Evolutionary conservation across 2,329 filamentous ascomycete genomes (phyloP).

Genomic region (Colletotrichum cordylinicola): DNA sequence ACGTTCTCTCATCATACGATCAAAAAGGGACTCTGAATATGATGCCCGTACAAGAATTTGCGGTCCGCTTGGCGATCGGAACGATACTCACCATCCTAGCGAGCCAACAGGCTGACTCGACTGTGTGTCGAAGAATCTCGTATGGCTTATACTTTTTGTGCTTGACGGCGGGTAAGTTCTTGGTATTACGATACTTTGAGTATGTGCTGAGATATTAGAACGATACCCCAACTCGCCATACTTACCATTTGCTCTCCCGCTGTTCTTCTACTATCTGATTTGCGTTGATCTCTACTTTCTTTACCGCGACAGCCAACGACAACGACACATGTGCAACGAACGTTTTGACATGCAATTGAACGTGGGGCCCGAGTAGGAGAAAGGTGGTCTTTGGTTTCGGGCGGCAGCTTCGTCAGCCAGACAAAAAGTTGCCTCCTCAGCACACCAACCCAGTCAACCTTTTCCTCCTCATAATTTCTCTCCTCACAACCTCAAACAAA

Average conservation of each 20-base stretch:
- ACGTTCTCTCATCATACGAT: not conserved
- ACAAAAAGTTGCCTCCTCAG: rapidly evolving
- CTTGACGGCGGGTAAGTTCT: not conserved
- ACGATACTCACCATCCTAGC: no score
- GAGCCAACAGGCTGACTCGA: no score
- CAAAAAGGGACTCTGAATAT: not conserved
- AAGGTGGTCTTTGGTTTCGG: not conserved
- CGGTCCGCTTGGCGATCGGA: no score
- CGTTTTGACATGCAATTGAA: not conserved
- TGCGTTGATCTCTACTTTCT: rapidly evolving
- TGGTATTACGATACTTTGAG: not conserved
- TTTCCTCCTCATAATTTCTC: not conserved
- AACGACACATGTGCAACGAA: rapidly evolving
- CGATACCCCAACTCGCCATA: not conserved
- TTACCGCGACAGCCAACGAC: rapidly evolving
- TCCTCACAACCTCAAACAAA: not conserved
- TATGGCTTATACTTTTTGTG: not conserved
- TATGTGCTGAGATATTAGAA: not conserved
- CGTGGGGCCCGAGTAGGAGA: not conserved
- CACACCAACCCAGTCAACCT: not conserved
- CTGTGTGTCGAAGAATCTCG: no score
- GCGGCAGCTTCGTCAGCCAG: not conserved
- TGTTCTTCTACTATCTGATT: rapidly evolving
- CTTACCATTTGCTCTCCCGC: no score
- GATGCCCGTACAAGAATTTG: not conserved